These are phyloP conservation scores for Cardamine occulta DNA, from an alignment of 345 rosid genomes.

Conservation along the genomic window DNA sequence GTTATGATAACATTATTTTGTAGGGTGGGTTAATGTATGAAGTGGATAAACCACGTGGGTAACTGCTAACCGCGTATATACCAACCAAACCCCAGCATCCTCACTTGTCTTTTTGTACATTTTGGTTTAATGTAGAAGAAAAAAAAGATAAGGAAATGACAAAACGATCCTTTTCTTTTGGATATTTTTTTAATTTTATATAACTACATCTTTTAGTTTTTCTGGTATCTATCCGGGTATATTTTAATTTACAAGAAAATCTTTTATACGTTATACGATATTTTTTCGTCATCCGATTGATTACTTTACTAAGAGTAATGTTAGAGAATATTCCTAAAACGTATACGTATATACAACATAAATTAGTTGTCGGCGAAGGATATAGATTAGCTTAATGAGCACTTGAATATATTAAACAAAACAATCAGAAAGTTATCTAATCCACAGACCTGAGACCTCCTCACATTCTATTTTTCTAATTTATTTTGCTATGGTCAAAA, in stretches of 20 bases:
- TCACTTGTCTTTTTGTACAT: slow-evolving; percentile 32
- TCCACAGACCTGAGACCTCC: slow-evolving; percentile 1
- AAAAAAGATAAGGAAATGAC: background rate
- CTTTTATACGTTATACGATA: background rate
- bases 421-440: background rate
- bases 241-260: background rate
- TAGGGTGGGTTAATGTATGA: slow-evolving; percentile 27
- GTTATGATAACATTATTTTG: slow-evolving; percentile 28
- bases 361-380: background rate
- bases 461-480: background rate
- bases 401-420: background rate
- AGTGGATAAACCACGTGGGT: slow-evolving; percentile 35
- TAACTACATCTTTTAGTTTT: background rate
- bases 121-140: slow-evolving; percentile 15
- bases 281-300: background rate
- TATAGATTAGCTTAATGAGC: slow-evolving; percentile 1
- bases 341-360: slow-evolving; percentile 12
- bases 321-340: slow-evolving; percentile 32
- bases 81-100: slow-evolving; percentile 24
- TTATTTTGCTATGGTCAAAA: background rate
- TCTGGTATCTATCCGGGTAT: background rate
- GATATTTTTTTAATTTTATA: background rate
- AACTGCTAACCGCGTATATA: slow-evolving; percentile 29
- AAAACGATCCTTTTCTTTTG: slow-evolving; percentile 33
- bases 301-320: background rate